A percentile compares a stretch with the other conserved stretches of the same genome.
These are phyloP conservation scores for Stemphylium lycopersici DNA, from an alignment of 2,329 filamentous ascomycete genomes.

Conservation along the genomic window DNA sequence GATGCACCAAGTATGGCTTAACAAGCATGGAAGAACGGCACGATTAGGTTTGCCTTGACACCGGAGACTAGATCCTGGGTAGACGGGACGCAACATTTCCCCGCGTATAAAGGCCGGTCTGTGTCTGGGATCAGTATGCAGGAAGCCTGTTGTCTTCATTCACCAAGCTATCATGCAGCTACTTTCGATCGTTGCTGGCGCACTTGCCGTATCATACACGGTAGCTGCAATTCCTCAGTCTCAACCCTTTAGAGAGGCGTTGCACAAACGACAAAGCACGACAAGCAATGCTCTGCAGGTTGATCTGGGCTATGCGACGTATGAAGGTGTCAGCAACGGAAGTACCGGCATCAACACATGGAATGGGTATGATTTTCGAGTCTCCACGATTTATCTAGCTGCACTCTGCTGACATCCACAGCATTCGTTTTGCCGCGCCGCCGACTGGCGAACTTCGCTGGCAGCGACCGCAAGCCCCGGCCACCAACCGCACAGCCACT, in stretches of 20 bases:
- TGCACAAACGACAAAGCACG: not conserved
- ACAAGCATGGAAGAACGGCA: too few relatives aligned
- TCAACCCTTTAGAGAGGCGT: not conserved
- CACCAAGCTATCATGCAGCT: not conserved
- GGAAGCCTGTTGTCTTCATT: not conserved
- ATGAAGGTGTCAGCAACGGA: constrained; percentile 24
- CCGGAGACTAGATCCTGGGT: not conserved
- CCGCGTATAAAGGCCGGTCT: not conserved
- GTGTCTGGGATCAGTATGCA: not conserved
- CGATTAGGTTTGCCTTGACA: too few relatives aligned
- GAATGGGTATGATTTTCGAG: constrained; percentile 24
- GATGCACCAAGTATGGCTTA: too few relatives aligned
- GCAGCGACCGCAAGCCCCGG: constrained; percentile 23
- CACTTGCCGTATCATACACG: not conserved
- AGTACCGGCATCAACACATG: constrained; percentile 25
- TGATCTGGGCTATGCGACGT: constrained; percentile 33
- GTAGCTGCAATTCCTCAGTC: not conserved
- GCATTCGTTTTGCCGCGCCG: constrained; percentile 30
- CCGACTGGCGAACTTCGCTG: constrained; percentile 26
- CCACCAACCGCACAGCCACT: constrained; percentile 10
- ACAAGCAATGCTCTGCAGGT: constrained; percentile 7
- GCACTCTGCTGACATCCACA: not conserved
- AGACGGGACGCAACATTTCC: too few relatives aligned
- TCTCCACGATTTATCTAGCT: not conserved
- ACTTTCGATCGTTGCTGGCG: not conserved